Evolutionary conservation across 2,329 filamentous ascomycete genomes (phyloP).

Genomic region (Trichophyton equinum): DNA sequence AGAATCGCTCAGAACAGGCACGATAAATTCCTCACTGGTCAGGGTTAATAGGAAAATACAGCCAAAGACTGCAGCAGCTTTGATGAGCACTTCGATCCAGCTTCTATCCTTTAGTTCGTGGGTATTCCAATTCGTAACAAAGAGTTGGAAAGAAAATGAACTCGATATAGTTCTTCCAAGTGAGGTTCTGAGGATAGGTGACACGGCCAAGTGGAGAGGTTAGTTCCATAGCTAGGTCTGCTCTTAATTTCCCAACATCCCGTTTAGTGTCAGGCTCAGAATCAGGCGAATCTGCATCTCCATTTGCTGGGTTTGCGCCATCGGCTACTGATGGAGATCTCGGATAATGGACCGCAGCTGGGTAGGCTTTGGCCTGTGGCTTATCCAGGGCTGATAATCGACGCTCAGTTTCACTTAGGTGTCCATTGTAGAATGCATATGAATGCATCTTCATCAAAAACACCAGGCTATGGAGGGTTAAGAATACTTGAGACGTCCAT

Average conservation of each 20-base stretch:
- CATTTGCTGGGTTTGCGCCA: conserved; percentile 1
- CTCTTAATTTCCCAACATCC: conserved; percentile 57
- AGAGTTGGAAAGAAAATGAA: conserved; percentile 86
- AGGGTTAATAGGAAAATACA: conserved; percentile 92
- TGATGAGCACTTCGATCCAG: conserved; percentile 71
- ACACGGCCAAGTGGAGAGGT: conserved; percentile 81
- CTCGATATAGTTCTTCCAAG: conserved; percentile 67
- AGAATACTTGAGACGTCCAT: conserved; percentile 94
- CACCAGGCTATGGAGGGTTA: conserved; percentile 79
- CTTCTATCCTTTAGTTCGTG: conserved; percentile 60
- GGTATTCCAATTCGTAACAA: conserved; percentile 96
- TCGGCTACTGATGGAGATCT: conserved; percentile 21
- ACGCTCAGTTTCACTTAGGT: conserved; percentile 75
- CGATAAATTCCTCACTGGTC: conserved; percentile 86
- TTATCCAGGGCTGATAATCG: conserved; percentile 73
- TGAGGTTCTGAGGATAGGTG: conserved; percentile 83
- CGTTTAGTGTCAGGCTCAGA: conserved; percentile 26
- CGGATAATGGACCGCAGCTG: conserved; percentile 65
- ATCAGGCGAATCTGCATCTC: conserved; percentile 16
- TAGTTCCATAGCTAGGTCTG: conserved; percentile 79
- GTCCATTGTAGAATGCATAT: conserved; percentile 95
- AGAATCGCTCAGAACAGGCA: conserved; percentile 73
- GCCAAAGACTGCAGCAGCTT: conserved; percentile 80
- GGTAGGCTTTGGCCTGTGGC: conserved; percentile 44
- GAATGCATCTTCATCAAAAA: conserved; percentile 99